Base-by-base conservation (phyloP, 371 early-diverging fungal genomes). In the Rhizopus delemar region DNA sequence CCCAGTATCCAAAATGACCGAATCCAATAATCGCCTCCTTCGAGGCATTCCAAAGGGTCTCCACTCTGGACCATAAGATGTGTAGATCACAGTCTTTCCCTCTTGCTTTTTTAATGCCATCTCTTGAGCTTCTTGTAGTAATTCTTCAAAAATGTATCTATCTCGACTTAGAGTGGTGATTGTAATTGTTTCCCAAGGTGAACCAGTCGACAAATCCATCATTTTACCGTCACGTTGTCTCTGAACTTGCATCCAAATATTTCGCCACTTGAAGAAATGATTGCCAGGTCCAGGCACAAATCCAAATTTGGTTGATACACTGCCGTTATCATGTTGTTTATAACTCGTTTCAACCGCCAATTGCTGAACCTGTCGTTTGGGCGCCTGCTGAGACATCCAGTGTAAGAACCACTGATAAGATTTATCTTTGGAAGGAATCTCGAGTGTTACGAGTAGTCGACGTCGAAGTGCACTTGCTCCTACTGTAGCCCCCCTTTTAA, bases 1-100 rank as follows among this genome's bases (percentile, higher is more conserved):
- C 5, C 89, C 90, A n/a, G 77, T 71, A 59, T 93, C 92, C 53
- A 98, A 68, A 28, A 98, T 87, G 2, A 98, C 99, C 16, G 90
- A 90, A 4, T 84, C 84, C n/a, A 98, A 59, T 41, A 89, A 74
- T 41, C 98, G 77, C 43, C 91, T 72, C 69, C 88, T 86, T 51
- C 98, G 78, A 12, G 99, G 99, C 66, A 90, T 81, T 7, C 99
- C 99, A 82, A 98, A 97, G 0, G 94, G 96, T 52, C 96, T 79
- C 99, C 99, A 98, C 57, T 98, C 98, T 1, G 93, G 93, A 0
- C 97, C 99, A 76, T 87, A 93, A 46, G 91, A 90, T 1, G 95
- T 95, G 72, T 93, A 97, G 46, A 98, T 81, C 8, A 97, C 97
- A 0, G 95, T 96, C 60, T 95, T 95, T 12, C 97, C 97, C 55